phyloP scores from a whole-genome alignment of 441 rosid species.

The Corymbia citriodora region DNA sequence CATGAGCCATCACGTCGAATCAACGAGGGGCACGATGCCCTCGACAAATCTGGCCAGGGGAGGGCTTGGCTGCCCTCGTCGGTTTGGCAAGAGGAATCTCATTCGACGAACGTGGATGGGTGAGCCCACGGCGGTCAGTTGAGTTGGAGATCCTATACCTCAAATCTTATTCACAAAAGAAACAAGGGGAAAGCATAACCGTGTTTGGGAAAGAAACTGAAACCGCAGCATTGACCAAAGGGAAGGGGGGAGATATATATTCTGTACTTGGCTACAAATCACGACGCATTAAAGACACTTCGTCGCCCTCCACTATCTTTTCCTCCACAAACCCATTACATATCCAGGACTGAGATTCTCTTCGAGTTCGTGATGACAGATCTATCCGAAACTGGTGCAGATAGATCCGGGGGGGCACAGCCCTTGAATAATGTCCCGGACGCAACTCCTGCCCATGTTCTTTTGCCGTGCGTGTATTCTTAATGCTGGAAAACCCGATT shows the following conservation, averaged over 20 bases:
- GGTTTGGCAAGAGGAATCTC: not conserved
- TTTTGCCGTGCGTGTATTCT: not conserved
- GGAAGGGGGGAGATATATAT: not conserved
- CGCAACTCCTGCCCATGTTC: not conserved
- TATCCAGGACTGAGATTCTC: not conserved
- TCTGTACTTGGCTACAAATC: not conserved
- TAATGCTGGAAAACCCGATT: not conserved
- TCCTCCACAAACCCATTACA: not conserved
- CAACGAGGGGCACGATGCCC: too few species aligned
- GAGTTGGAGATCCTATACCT: not conserved
- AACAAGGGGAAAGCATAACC: not conserved
- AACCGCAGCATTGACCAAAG: not conserved
- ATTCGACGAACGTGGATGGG: not conserved
- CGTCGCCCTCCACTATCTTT: not conserved
- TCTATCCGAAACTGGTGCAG: not conserved
- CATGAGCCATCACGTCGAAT: too few species aligned
- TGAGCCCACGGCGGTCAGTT: not conserved
- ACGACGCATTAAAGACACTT: not conserved
- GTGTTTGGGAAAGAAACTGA: not conserved
- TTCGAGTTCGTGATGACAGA: not conserved
- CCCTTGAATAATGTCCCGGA: not conserved
- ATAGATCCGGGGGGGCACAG: not conserved
- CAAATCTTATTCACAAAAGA: not conserved
- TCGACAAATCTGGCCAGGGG: too few species aligned
- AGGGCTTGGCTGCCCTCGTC: too few species aligned